Conservation (phyloP, 202 grass and related monocot genomes). For the Panicum hallii region DNA sequence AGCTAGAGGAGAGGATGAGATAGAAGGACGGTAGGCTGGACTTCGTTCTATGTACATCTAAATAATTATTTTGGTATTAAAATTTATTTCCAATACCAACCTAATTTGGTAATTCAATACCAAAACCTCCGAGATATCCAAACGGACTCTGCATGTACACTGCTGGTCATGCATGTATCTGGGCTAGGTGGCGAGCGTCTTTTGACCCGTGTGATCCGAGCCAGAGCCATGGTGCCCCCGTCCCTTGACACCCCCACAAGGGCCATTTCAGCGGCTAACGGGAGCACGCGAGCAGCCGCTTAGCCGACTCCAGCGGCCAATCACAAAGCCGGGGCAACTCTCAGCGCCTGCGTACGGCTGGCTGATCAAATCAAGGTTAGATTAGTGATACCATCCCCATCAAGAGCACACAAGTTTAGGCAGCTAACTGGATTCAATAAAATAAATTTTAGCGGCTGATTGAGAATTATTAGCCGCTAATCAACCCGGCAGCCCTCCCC, state of each 20-base stretch:
- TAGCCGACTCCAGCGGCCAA: constrained; percentile 9
- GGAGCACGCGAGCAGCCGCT: constrained; percentile 7
- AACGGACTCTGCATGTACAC: background rate
- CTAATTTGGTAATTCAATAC: too few relatives aligned
- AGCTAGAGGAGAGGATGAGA: too few relatives aligned
- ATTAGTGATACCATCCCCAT: background rate
- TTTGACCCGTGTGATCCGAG: constrained; percentile 27
- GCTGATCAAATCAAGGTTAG: constrained; percentile 5
- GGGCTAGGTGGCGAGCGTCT: background rate
- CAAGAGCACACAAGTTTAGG: background rate
- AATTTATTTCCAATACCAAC: too few relatives aligned
- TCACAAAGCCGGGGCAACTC: constrained; percentile 13
- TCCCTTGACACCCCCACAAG: constrained; percentile 36
- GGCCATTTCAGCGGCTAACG: constrained; percentile 30
- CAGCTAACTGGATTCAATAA: background rate
- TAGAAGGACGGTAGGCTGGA: too few relatives aligned
- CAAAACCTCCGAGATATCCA: too few relatives aligned
- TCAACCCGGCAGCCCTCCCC: constrained; percentile 5
- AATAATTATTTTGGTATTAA: too few relatives aligned
- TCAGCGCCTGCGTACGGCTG: background rate
- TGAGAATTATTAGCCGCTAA: background rate
- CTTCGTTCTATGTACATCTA: too few relatives aligned
- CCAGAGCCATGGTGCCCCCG: constrained; percentile 18
- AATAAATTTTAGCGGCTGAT: background rate
- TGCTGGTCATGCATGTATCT: background rate